Evolutionary conservation across 352 stramenopile species (phyloP), one percentile per base, ranked within the genome.

Genomic region (Globisporangium carolinianum): DNA sequence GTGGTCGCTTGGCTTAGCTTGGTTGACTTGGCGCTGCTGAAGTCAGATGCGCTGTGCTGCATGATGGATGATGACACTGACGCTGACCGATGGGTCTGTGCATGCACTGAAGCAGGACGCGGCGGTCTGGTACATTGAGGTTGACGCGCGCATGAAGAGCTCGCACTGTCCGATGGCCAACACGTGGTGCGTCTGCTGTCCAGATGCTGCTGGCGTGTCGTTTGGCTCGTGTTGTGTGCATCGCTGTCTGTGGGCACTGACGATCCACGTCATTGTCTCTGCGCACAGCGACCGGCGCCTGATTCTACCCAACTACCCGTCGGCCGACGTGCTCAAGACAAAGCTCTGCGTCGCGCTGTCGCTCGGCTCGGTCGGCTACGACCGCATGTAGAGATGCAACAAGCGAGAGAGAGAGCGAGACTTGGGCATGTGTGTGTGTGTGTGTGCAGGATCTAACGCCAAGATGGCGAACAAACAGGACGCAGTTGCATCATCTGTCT

Each of bases 101-200:
- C 24, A 32, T 32, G 24, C 24, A 32, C 24, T 32, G 24, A 32
- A 32, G 15, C 45, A 91, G 81, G 76, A 91, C 50, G 71, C 72
- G 46, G 72, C 66, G 6, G 70, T 66, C 48, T 91, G 81, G 81
- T 89, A 83, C 62, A 72, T 89, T 41, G 81, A 91, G 43, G 73
- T 91, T 8, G 79, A 88, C 37, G 51, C 69, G 7, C 59, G 63
- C 11, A 75, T 68, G 67, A 73, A 82, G 32, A 60, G 46, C 7
- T 63, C 58, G 15, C 69, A 78, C n/a, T 89, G 75, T 18, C 83
- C 83, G 2, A 87, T 81, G 59, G 83, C 80, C 6, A 87, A 89
- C 48, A 92, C 78, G 9, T 92, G 80, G 83, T 92, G 73, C 60
- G 69, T 57, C 17, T 6, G 35, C 0, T 12, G 14, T 45, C 8